These are phyloP conservation scores for Posidonia australis DNA, from an alignment of 106 monocot genomes.

Conservation along the genomic window DNA sequence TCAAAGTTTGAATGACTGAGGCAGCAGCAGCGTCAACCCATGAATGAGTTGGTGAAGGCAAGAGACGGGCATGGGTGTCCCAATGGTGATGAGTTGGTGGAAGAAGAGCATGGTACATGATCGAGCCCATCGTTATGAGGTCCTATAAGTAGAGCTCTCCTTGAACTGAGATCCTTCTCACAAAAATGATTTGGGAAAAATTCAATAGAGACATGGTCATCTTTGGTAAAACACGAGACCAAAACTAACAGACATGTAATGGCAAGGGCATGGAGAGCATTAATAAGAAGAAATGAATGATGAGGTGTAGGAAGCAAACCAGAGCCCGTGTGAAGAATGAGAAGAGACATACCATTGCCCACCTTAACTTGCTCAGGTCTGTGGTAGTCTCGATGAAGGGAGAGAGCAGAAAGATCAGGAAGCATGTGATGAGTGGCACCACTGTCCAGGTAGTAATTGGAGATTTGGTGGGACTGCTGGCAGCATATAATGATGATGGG, in stretches of 20 bases:
- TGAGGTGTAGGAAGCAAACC: no score
- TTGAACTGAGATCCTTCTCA: no score
- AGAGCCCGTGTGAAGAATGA: no score
- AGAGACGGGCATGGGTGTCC: no score
- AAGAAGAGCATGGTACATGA: no score
- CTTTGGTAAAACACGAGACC: neutral
- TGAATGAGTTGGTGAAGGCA: no score
- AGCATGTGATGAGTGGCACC: conserved; percentile 11
- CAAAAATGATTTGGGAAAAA: neutral
- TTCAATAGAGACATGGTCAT: neutral
- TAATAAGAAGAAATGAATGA: no score
- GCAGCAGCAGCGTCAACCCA: no score
- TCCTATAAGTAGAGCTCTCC: neutral
- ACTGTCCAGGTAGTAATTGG: conserved; percentile 4
- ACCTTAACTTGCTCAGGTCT: neutral
- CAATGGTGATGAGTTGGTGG: no score
- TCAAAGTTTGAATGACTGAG: neutral
- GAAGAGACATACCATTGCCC: neutral
- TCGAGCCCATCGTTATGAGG: neutral
- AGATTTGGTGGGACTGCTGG: no score
- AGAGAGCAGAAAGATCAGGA: neutral
- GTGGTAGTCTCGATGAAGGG: neutral
- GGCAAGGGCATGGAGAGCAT: neutral
- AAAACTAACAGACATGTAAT: neutral
- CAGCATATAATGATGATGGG: no score